Evolutionary conservation across 2,329 filamentous ascomycete species (phyloP), one percentile per base, ranked within the genome.

Genomic region (Leptographium flavum): DNA sequence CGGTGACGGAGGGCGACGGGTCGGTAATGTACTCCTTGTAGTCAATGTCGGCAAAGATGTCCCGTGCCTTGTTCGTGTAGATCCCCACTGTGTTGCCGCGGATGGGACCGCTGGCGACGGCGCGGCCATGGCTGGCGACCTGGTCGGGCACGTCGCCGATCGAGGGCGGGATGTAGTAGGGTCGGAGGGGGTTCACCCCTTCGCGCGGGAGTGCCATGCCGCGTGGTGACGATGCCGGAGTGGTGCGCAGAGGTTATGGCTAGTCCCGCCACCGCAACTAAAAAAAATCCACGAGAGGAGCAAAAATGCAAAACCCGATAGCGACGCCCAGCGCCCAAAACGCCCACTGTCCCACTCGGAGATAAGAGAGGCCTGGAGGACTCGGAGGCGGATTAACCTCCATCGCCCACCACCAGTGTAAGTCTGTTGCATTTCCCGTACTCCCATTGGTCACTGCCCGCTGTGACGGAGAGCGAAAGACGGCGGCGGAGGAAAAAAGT

Each of bases 31-130:
- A 93, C 54, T 87, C 84, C 53, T 84, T 83, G 69, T 94, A 94
- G 65, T 96, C 90, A 51, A 96, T 72, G 58, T 96, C 90, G 43
- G 82, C 81, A 50, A 95, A 79, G 49, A 94, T 81, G 60, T 92
- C 83, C 61, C 87, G 83, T 51, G 87, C 86, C 56, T 83, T 77
- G 48, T 69, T 69, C 48, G 71, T 67, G 58, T 76, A 76, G 51
- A 33, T 27, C 28, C 41, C 37, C 25, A 42, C 14, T 8, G 28
- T 28, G 23, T 37, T 46, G 25, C 14, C 27, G 17, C 40, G 28
- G 13, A n/a, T n/a, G n/a, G 31, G 30, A n/a, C 27, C 40, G 27
- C n/a, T 35, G 17, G 30, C 21, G 25, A 42, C 6, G 5, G 40
- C 14, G 5, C 30, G 35, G 58, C 61, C 23, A 65, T 60, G 39